phyloP scores from a whole-genome alignment of 306 rosid genomes.

The Benincasa hispida region DNA sequence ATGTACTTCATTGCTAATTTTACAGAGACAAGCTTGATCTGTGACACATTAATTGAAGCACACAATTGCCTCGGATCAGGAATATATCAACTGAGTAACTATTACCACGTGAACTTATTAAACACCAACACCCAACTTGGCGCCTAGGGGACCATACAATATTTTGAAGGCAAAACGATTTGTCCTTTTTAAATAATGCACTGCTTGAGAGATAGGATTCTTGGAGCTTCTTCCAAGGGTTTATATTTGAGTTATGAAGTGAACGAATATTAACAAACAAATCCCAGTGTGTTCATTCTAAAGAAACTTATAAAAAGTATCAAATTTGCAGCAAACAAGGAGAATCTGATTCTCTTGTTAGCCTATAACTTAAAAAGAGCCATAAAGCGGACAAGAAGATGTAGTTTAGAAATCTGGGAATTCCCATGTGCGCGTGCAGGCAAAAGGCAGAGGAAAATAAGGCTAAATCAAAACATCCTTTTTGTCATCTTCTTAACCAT shows the following conservation, averaged over 20 bases:
- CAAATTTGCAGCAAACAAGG: conserved; percentile 13
- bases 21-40: conserved; percentile 94
- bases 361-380: conserved; percentile 1
- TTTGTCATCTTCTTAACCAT: conserved; percentile 37
- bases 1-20: conserved; percentile 92
- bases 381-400: conserved; percentile 32
- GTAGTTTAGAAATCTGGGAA: conserved; percentile 18
- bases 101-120: conserved; percentile 1
- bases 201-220: background rate
- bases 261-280: background rate
- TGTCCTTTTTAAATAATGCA: background rate
- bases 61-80: background rate
- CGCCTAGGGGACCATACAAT: conserved; percentile 2
- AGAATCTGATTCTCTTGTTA: conserved; percentile 22
- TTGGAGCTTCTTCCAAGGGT: background rate
- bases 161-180: background rate
- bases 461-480: conserved; percentile 18
- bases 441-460: conserved; percentile 25
- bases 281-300: background rate
- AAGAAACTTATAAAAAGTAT: background rate
- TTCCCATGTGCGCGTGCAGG: conserved; percentile 47
- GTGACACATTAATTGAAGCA: conserved; percentile 7
- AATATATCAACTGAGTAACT: background rate
- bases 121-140: background rate
- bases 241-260: background rate